A percentile compares a stretch with the other conserved stretches of the same genome.
Evolutionary conservation across 768 basidiomycete genomes (phyloP).

Genomic region (Suillus bovinus): DNA sequence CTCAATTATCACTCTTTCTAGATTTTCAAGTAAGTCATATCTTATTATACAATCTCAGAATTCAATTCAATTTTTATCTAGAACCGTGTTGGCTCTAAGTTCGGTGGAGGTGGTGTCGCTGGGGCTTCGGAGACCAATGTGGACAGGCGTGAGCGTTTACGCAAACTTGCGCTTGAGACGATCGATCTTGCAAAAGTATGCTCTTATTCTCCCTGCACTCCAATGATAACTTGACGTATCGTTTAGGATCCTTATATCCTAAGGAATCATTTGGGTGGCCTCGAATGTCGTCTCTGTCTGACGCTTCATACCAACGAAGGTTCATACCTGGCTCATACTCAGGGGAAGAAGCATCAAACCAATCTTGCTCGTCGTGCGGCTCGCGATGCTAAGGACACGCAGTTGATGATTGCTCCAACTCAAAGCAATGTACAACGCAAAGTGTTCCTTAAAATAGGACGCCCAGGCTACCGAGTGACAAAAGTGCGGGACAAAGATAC

Average conservation of each 20-base stretch:
- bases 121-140: constrained; percentile 95
- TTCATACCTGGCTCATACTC: constrained; percentile 97
- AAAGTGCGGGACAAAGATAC: constrained; percentile 93
- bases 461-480: constrained; percentile 94
- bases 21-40: constrained; percentile 63
- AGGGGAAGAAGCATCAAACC: constrained; percentile 99
- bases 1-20: constrained; percentile 23
- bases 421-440: constrained; percentile 87
- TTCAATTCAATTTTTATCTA: constrained; percentile 30
- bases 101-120: constrained; percentile 94
- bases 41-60: neutral
- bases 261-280: constrained; percentile 96
- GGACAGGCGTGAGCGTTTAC: constrained; percentile 89
- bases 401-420: constrained; percentile 85
- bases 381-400: constrained; percentile 94
- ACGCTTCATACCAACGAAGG: constrained; percentile 99
- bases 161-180: constrained; percentile 95
- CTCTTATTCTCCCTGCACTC: neutral
- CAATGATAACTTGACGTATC: constrained; percentile 13
- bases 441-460: constrained; percentile 95
- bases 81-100: constrained; percentile 96
- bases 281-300: constrained; percentile 97
- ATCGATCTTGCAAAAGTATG: constrained; percentile 95
- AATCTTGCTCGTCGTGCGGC: constrained; percentile 97
- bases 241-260: constrained; percentile 94